Percentiles rank a stretch among this genome's conserved stretches.
Conservation (phyloP, 495 filamentous ascomycete genomes). For the Penicillium subrubescens region DNA sequence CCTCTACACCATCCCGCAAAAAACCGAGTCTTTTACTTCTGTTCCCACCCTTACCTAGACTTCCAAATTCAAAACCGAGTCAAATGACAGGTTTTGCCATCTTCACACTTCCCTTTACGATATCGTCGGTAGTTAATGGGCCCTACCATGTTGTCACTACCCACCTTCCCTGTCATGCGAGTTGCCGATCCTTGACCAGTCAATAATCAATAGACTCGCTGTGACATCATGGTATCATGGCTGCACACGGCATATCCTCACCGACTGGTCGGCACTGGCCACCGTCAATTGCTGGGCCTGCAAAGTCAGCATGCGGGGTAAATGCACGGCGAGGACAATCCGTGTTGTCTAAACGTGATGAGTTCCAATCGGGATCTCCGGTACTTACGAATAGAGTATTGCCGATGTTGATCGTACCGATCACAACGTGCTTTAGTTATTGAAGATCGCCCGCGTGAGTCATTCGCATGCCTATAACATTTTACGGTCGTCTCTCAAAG, state of each 20-base stretch:
- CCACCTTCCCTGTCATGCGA: slow-evolving; percentile 8
- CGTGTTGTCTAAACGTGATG: neutral
- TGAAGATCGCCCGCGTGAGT: neutral
- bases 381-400: neutral
- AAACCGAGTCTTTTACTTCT: neutral
- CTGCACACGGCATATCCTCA: neutral
- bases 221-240: slow-evolving; percentile 12
- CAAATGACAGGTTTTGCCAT: neutral
- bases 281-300: neutral
- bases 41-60: neutral
- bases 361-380: neutral
- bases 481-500: neutral
- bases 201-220: neutral
- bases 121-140: neutral
- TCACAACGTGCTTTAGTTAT: slow-evolving; percentile 2
- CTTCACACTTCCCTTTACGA: neutral
- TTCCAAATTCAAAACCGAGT: neutral
- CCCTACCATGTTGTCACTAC: slow-evolving; percentile 1
- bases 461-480: neutral
- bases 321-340: neutral
- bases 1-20: neutral
- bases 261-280: slow-evolving; percentile 15
- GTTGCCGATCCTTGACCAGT: slow-evolving; percentile 8
- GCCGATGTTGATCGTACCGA: slow-evolving; percentile 2
- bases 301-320: slow-evolving; percentile 11